Evolutionary conservation across 805 yeast genomes (phyloP).

Genomic region (Starmerella tilneyi): DNA sequence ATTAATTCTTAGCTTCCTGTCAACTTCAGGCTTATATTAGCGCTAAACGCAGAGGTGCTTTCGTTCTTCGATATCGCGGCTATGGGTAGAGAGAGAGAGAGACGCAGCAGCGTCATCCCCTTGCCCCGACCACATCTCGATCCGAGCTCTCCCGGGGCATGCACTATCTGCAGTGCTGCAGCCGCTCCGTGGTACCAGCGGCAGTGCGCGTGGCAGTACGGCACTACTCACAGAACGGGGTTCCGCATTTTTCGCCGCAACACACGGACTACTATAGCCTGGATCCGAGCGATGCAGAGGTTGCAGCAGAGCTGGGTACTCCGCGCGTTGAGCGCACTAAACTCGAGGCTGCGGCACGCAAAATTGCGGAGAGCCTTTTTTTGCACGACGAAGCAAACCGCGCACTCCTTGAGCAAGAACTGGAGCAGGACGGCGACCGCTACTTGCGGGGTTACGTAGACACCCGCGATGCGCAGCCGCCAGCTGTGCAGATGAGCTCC

Average conservation of each 20-base stretch:
- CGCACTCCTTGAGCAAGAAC: conserved; percentile 23
- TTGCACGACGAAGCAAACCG: conserved; percentile 28
- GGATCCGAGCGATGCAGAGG: conserved; percentile 10
- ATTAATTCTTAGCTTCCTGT: too few relatives aligned
- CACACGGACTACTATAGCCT: conserved; percentile 18
- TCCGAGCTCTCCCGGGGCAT: neutral
- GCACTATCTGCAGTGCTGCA: neutral
- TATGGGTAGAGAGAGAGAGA: too few relatives aligned
- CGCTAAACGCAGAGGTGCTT: too few relatives aligned
- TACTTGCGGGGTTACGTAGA: conserved; percentile 14
- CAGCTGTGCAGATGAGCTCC: conserved; percentile 9
- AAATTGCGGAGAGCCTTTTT: conserved; percentile 29
- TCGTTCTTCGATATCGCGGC: too few relatives aligned
- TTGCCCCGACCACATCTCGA: too few relatives aligned
- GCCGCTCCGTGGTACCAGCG: neutral
- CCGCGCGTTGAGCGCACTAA: conserved; percentile 25
- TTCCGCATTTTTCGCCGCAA: conserved; percentile 11
- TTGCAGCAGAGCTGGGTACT: conserved; percentile 24
- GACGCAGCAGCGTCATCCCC: too few relatives aligned
- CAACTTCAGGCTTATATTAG: too few relatives aligned
- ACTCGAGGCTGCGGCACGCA: conserved; percentile 28
- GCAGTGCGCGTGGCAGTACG: neutral
- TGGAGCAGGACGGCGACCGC: conserved; percentile 9
- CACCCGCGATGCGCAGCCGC: conserved; percentile 18
- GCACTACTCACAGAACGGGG: neutral